Evolutionary conservation across 345 rosid genomes (phyloP).

Genomic region (Eucalyptus pauciflora): DNA sequence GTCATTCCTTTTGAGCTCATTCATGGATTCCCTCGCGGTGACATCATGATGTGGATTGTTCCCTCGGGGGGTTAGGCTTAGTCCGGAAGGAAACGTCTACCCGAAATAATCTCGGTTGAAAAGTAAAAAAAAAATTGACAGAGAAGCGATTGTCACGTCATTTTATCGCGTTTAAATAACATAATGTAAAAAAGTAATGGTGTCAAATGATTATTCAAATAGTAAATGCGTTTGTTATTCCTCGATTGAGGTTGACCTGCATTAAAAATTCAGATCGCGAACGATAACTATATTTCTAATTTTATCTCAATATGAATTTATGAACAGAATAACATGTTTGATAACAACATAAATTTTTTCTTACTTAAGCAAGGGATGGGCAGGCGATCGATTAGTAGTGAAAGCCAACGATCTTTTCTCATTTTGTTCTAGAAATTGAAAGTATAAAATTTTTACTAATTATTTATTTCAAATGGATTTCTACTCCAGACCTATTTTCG

Average conservation of each 20-base stretch:
- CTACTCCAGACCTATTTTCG: no score
- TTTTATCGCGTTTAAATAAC: fast-evolving
- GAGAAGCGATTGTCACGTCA: neutral
- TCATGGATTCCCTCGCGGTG: neutral
- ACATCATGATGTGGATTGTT: neutral
- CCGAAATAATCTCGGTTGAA: neutral
- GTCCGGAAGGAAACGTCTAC: neutral
- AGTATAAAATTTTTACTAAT: no score
- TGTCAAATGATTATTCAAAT: neutral
- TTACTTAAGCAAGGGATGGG: fast-evolving
- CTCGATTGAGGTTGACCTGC: neutral
- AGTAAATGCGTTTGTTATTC: neutral
- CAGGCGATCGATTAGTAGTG: no score
- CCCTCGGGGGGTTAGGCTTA: neutral
- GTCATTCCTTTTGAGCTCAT: neutral
- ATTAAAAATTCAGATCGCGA: no score
- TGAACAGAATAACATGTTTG: fast-evolving
- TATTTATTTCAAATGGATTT: no score
- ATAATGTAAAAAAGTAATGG: neutral
- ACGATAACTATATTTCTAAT: fast-evolving
- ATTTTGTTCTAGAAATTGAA: no score
- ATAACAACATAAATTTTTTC: fast-evolving
- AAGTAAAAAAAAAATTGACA: neutral
- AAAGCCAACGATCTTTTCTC: no score
- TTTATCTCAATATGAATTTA: fast-evolving